phyloP scores from a whole-genome alignment of 163 green algal genomes.

The Scenedesmus sp. region DNA sequence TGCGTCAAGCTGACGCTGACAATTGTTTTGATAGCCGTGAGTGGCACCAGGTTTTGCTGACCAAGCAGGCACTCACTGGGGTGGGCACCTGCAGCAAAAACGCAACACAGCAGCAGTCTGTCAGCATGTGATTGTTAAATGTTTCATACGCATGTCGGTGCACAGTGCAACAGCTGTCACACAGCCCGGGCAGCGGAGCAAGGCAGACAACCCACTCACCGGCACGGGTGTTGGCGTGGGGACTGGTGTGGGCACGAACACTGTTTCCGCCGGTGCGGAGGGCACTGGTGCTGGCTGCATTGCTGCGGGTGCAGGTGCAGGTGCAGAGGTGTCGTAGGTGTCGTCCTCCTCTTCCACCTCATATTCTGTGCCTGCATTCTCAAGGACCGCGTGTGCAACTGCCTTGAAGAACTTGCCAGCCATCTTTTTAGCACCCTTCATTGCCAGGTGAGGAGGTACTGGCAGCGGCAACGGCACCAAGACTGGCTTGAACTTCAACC shows the following conservation, averaged over 20 bases:
- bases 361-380: background rate
- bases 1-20: too few relatives aligned
- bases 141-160: background rate
- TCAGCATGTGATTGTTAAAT: background rate
- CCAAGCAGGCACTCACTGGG: slow-evolving; percentile 1
- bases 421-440: background rate
- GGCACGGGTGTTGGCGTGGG: background rate
- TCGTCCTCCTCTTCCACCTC: background rate
- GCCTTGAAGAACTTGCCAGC: slow-evolving; percentile 10
- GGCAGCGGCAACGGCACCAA: slow-evolving; percentile 1
- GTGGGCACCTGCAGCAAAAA: background rate
- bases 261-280: background rate
- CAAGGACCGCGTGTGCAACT: background rate
- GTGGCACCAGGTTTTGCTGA: too few relatives aligned
- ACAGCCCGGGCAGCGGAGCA: background rate
- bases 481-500: slow-evolving; percentile 21
- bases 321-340: background rate
- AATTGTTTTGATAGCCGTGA: too few relatives aligned
- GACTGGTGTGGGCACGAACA: background rate
- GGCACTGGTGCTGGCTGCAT: background rate
- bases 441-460: background rate
- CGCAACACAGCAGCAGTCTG: background rate
- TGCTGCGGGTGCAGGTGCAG: background rate
- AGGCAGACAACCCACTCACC: background rate
- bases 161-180: background rate